Base-by-base conservation (phyloP, 345 rosid genomes). In the Eucalyptus cloeziana region DNA sequence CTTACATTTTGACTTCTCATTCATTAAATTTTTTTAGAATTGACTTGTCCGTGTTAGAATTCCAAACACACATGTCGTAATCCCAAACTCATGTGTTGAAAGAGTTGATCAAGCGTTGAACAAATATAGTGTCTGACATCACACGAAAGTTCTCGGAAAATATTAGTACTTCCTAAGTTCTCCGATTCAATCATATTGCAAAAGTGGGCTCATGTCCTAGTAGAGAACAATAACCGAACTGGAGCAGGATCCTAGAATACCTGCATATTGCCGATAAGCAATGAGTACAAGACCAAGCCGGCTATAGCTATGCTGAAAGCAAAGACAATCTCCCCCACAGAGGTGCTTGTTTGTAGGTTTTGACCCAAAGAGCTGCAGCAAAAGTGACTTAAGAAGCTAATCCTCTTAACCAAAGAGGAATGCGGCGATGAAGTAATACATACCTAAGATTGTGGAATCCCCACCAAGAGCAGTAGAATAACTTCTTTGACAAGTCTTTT, bases 381-480 rank as follows among this genome's bases (percentile, higher is more conserved):
- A 87, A 43, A 80, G 43, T 13, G 24, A 80, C 37, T 54, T 43
- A 17, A 49, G 27, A 56, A 25, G 88, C 79, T 54, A 30, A 62
- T 49, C 54, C 60, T 45, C 87, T 14, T 45, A 47, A 87, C 27
- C 44, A 60, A 49, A 24, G 6, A 56, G 40, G 37, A 37, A 64
- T 30, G 30, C 10, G 49, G 30, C 30, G 2, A 37, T 27, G 69
- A 40, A 88, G 45, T 33, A 14, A 37, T 37, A 90, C 95, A 86
- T 87, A 97, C 98, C 99, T 97, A 22, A 97, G 93, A 92, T 93
- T 97, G 80, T 95, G 99, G 88, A 96, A 90, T 86, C 98, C 99
- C 99, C 99, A 96, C 99, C 99, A 96, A 89, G 96, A 96, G 94
- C 99, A 97, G 93, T 94, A 97, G 51, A 91, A 93, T 81, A 95